These are phyloP conservation scores for Letharia lupina DNA, from an alignment of 495 filamentous ascomycete genomes.

Conservation along the genomic window DNA sequence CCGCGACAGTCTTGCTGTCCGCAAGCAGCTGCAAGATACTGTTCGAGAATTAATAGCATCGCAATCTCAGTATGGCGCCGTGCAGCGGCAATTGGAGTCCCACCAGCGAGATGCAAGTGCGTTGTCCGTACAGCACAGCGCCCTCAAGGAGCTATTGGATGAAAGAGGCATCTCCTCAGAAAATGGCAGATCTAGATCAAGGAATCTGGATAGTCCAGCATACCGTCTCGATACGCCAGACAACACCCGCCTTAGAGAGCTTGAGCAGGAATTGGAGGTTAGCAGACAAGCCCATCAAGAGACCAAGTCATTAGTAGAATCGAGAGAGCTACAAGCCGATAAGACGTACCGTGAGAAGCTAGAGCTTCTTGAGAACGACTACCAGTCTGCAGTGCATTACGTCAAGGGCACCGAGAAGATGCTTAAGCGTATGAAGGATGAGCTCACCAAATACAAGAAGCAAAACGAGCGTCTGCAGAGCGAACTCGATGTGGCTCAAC, in stretches of 20 bases:
- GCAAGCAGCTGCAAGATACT: conserved; percentile 77
- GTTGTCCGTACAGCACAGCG: conserved; percentile 78
- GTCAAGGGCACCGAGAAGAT: conserved; percentile 99
- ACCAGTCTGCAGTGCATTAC: conserved; percentile 99
- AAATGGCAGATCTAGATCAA: conserved; percentile 48
- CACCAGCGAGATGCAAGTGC: conserved; percentile 87
- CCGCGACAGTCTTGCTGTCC: conserved; percentile 78
- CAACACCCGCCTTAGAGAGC: conserved; percentile 67
- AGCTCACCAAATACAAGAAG: conserved; percentile 77
- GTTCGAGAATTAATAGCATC: conserved; percentile 70
- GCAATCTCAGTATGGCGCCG: conserved; percentile 66
- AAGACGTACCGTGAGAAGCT: conserved; percentile 83
- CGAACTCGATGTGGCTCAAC: conserved; percentile 55
- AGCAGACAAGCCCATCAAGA: conserved; percentile 76
- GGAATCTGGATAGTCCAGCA: conserved; percentile 56
- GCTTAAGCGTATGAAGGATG: conserved; percentile 97
- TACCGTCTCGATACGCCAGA: conserved; percentile 74
- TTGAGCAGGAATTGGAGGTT: conserved; percentile 81
- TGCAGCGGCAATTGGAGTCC: conserved; percentile 67
- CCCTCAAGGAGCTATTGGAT: conserved; percentile 82
- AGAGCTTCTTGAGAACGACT: conserved; percentile 86
- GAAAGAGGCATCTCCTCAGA: conserved; percentile 66
- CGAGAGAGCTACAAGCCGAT: conserved; percentile 74
- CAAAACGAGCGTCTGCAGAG: conserved; percentile 76
- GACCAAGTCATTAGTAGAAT: conserved; percentile 63